phyloP scores from a whole-genome alignment of 2,329 filamentous ascomycete genomes.

The Didymella glomerata region DNA sequence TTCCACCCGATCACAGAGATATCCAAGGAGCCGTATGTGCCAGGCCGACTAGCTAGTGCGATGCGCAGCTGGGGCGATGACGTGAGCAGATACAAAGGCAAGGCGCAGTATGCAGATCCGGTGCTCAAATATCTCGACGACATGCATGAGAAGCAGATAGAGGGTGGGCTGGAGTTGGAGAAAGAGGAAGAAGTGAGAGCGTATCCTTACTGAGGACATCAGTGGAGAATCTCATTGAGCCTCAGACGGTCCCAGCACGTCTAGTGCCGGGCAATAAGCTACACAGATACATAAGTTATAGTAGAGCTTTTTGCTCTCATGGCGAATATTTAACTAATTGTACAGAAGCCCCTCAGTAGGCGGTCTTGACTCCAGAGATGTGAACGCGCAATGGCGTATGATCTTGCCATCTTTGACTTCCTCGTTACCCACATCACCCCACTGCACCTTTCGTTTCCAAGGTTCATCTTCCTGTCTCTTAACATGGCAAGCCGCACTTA shows the following conservation, averaged over 20 bases:
- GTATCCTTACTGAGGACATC: constrained; percentile 66
- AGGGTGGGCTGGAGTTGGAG: constrained; percentile 68
- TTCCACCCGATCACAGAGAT: constrained; percentile 76
- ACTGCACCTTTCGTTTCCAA: constrained; percentile 25
- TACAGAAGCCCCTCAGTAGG: constrained; percentile 17
- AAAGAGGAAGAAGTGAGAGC: constrained; percentile 63
- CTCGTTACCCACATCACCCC: constrained; percentile 25
- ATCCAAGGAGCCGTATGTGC: constrained; percentile 76
- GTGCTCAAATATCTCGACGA: constrained; percentile 78
- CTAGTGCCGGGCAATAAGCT: not conserved
- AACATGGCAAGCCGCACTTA: constrained; percentile 36
- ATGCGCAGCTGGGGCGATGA: constrained; percentile 83
- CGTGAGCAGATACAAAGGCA: constrained; percentile 80
- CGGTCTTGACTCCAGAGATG: constrained; percentile 10
- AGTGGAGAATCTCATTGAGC: not conserved
- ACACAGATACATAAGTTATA: not conserved
- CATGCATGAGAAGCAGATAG: constrained; percentile 77
- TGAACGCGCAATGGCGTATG: constrained; percentile 24
- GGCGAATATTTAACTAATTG: not conserved
- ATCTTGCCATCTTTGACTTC: not conserved
- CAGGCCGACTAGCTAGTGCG: constrained; percentile 78
- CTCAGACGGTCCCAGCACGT: not conserved
- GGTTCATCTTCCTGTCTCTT: constrained; percentile 20
- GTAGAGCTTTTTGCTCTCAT: too few relatives aligned
- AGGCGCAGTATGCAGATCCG: constrained; percentile 75